These are phyloP conservation scores for Dissophora globulifera DNA, from an alignment of 192 early-diverging fungal species.

Conservation along the genomic window DNA sequence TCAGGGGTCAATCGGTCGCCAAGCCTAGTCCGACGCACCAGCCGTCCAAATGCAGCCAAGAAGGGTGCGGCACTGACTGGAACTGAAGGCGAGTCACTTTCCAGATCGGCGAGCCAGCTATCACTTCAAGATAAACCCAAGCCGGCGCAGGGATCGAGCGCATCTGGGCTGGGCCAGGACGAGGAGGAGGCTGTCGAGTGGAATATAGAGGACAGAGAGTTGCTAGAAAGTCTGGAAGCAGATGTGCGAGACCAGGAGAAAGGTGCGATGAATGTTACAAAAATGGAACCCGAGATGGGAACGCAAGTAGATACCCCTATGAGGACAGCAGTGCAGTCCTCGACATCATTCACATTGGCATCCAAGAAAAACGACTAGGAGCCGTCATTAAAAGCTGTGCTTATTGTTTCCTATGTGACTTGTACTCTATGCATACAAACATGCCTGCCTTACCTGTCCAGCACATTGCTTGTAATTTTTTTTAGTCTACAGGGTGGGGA, in stretches of 20 bases:
- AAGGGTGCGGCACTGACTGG: neutral
- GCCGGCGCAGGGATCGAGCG: neutral
- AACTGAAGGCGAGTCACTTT: neutral
- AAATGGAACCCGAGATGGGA: conserved; percentile 2
- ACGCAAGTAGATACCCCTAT: conserved; percentile 23
- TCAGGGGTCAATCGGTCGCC: neutral
- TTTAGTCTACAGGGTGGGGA: too few relatives aligned
- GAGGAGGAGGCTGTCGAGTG: conserved; percentile 18
- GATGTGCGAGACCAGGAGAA: conserved; percentile 14
- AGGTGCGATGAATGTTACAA: neutral
- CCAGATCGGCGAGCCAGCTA: conserved; percentile 12
- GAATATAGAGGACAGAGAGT: conserved; percentile 34
- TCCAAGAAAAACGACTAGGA: conserved; percentile 43
- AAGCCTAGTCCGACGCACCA: conserved; percentile 31
- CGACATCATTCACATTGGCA: conserved; percentile 8
- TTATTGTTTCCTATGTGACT: too few relatives aligned
- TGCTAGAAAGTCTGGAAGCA: conserved; percentile 29
- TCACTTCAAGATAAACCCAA: conserved; percentile 11
- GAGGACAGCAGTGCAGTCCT: neutral
- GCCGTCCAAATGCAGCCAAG: neutral
- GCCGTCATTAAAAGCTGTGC: neutral
- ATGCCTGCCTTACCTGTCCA: too few relatives aligned
- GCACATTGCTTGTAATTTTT: too few relatives aligned
- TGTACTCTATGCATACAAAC: too few relatives aligned
- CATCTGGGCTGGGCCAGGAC: neutral